These are phyloP conservation scores for Nephelium lappaceum DNA, from an alignment of 345 rosid genomes.

Conservation along the genomic window DNA sequence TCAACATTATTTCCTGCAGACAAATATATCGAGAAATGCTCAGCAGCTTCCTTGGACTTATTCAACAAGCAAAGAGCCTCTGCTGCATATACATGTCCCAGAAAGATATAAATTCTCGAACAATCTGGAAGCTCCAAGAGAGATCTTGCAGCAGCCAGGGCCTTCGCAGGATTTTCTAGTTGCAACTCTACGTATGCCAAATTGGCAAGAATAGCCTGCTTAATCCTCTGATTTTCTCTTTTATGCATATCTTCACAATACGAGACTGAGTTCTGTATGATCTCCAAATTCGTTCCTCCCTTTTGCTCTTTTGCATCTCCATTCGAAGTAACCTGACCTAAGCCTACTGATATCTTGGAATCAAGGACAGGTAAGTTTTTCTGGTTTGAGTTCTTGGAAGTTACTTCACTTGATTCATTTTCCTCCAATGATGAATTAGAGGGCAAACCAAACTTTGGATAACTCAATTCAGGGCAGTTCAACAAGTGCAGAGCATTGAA, in stretches of 20 bases:
- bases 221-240: constrained; percentile 61
- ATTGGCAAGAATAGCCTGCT: constrained; percentile 79
- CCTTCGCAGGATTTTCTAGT: constrained; percentile 80
- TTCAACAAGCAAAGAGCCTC: constrained; percentile 93
- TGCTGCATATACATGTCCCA: constrained; percentile 84
- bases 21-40: constrained; percentile 68
- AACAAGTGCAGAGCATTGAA: constrained; percentile 73
- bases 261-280: constrained; percentile 61
- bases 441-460: constrained; percentile 43
- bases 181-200: constrained; percentile 88
- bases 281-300: constrained; percentile 70
- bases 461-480: constrained; percentile 45
- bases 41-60: constrained; percentile 79
- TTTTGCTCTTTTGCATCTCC: constrained; percentile 79
- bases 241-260: constrained; percentile 47
- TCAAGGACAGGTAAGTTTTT: constrained; percentile 40
- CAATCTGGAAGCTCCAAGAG: constrained; percentile 71
- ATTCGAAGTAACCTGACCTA: constrained; percentile 57
- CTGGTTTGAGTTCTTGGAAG: constrained; percentile 41
- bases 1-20: constrained; percentile 60
- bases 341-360: constrained; percentile 43
- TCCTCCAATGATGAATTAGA: constrained; percentile 47
- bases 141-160: constrained; percentile 66
- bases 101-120: constrained; percentile 70
- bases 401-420: constrained; percentile 46